phyloP scores from a whole-genome alignment of 2,329 filamentous ascomycete species.

The Metarhizium humberi region DNA sequence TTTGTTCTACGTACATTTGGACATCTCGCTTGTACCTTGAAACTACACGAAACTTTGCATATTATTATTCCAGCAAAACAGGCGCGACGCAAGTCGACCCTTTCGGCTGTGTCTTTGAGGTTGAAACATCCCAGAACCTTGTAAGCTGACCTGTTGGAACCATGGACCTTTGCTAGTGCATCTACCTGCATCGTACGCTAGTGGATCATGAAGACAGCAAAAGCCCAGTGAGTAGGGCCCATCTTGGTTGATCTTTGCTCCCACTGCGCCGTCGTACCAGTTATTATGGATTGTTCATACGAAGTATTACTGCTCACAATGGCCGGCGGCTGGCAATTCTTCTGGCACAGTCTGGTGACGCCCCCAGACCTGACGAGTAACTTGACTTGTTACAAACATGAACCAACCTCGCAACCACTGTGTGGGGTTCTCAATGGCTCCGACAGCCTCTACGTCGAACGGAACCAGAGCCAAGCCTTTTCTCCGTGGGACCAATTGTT shows the following conservation, averaged over 20 bases:
- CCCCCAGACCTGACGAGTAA: no score
- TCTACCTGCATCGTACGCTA: not conserved
- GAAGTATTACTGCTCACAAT: not conserved
- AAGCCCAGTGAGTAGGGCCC: not conserved
- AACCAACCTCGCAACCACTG: not conserved
- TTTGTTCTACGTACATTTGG: not conserved
- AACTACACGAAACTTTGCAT: not conserved
- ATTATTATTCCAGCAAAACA: not conserved
- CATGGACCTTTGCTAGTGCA: not conserved
- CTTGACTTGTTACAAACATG: not conserved
- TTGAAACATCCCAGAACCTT: constrained; percentile 10
- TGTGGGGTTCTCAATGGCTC: not conserved
- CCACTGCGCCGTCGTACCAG: not conserved
- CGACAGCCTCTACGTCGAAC: not conserved
- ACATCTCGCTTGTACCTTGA: not conserved
- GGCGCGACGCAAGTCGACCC: constrained; percentile 20
- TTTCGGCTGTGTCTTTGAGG: constrained; percentile 16
- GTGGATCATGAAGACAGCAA: not conserved
- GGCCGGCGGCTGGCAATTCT: not conserved
- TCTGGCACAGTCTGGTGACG: not conserved
- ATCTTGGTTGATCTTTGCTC: not conserved
- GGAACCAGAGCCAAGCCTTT: not conserved
- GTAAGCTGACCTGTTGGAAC: not conserved
- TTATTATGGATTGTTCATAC: not conserved
- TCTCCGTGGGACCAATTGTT: not conserved